Conservation (phyloP, 495 filamentous ascomycete genomes). For the Cercophora scortea region DNA sequence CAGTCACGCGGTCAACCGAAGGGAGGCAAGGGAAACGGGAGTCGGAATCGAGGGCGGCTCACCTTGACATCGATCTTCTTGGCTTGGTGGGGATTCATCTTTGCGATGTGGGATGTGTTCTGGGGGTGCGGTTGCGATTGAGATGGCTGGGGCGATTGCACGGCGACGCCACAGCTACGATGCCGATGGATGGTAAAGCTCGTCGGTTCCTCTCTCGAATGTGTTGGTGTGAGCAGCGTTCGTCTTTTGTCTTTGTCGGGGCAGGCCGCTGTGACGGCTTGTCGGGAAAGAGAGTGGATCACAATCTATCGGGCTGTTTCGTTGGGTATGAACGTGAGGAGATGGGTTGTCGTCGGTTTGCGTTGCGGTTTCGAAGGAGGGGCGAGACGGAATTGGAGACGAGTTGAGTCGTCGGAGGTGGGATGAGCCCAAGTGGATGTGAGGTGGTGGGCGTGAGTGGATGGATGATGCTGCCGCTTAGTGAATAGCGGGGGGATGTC, state of each 20-base stretch:
- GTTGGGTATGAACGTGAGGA: not conserved
- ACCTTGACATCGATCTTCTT: constrained; percentile 96
- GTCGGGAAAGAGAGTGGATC: too few relatives aligned
- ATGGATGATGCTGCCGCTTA: too few relatives aligned
- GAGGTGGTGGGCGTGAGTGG: too few relatives aligned
- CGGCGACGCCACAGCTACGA: too few relatives aligned
- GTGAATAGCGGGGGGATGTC: too few relatives aligned
- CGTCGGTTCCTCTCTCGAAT: too few relatives aligned
- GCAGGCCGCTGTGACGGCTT: too few relatives aligned
- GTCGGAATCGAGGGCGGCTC: constrained; percentile 26
- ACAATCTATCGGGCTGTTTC: not conserved
- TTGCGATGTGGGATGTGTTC: constrained; percentile 5
- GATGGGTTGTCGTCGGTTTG: not conserved
- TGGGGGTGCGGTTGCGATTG: not conserved
- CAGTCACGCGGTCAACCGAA: not conserved
- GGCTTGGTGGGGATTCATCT: constrained; percentile 91
- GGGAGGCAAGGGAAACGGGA: too few relatives aligned
- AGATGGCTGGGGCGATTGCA: too few relatives aligned
- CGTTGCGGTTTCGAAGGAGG: not conserved
- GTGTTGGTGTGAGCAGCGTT: not conserved
- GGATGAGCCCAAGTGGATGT: too few relatives aligned
- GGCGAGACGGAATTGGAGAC: not conserved
- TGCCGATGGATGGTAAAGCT: too few relatives aligned
- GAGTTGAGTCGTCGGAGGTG: not conserved
- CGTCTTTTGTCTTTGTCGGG: not conserved